Conservation (phyloP, 2,329 filamentous ascomycete genomes). For the Pseudogymnoascus sp. region DNA sequence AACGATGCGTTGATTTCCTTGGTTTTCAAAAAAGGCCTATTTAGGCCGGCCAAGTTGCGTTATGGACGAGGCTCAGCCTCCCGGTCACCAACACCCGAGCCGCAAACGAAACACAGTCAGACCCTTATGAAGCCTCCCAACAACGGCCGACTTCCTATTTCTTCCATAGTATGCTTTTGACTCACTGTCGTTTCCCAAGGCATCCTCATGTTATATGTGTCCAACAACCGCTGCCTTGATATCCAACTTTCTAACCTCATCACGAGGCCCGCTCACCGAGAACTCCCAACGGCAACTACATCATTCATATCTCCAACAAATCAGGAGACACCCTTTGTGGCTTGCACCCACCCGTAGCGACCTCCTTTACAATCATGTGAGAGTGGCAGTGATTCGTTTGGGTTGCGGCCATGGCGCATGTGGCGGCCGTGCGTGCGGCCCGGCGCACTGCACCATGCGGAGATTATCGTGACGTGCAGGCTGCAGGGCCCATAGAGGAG, state of each 20-base stretch:
- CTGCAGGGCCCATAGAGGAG: neutral
- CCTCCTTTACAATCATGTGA: neutral
- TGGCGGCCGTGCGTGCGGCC: neutral
- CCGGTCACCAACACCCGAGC: neutral
- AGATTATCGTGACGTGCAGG: neutral
- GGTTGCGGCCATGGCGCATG: neutral
- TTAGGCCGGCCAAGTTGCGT: neutral
- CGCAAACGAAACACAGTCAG: neutral
- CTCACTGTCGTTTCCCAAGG: neutral
- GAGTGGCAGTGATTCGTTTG: neutral
- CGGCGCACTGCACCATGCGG: constrained; percentile 2
- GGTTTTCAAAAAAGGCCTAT: neutral
- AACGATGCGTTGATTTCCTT: neutral
- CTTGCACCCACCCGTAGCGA: neutral
- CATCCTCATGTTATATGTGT: neutral
- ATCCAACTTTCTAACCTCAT: neutral
- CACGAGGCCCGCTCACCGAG: constrained; percentile 3
- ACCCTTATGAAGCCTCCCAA: neutral
- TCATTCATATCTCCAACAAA: neutral
- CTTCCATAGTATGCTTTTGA: neutral
- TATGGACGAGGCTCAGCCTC: neutral
- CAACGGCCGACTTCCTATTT: neutral
- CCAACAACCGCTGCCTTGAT: neutral
- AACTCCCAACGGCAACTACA: neutral
- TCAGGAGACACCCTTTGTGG: neutral